These are phyloP conservation scores for Colletotrichum phormii DNA, from an alignment of 2,329 filamentous ascomycete species.

Conservation along the genomic window DNA sequence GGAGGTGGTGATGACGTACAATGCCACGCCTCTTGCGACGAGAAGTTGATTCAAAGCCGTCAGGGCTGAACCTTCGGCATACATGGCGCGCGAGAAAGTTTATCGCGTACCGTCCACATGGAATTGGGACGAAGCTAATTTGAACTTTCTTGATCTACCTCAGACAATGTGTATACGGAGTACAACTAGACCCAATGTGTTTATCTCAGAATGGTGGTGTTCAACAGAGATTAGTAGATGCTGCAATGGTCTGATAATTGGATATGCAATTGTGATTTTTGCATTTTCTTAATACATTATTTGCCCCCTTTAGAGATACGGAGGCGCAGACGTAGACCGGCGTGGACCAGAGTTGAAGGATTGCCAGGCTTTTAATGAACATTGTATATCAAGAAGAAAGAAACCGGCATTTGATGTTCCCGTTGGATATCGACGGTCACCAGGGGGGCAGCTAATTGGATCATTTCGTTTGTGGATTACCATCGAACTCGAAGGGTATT, in stretches of 20 bases:
- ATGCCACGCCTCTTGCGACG: not conserved
- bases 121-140: not conserved
- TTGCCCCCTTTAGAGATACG: no score
- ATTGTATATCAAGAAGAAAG: not conserved
- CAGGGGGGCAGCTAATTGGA: not conserved
- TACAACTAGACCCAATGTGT: no score
- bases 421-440: constrained; percentile 8
- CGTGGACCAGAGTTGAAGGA: no score
- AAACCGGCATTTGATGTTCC: not conserved
- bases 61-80: not conserved
- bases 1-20: not conserved
- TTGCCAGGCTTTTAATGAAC: no score
- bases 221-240: no score
- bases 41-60: not conserved
- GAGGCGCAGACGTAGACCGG: no score
- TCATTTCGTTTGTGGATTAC: not conserved
- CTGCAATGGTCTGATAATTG: no score
- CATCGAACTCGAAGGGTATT: constrained; percentile 23
- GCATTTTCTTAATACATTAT: no score
- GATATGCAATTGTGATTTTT: no score
- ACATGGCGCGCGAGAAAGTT: not conserved
- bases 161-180: no score
- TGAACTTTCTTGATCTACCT: not conserved
- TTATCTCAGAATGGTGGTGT: no score
- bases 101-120: not conserved